Base-by-base conservation (phyloP, 108 stramenopile genomes). In the Nannochloropsis salina region DNA sequence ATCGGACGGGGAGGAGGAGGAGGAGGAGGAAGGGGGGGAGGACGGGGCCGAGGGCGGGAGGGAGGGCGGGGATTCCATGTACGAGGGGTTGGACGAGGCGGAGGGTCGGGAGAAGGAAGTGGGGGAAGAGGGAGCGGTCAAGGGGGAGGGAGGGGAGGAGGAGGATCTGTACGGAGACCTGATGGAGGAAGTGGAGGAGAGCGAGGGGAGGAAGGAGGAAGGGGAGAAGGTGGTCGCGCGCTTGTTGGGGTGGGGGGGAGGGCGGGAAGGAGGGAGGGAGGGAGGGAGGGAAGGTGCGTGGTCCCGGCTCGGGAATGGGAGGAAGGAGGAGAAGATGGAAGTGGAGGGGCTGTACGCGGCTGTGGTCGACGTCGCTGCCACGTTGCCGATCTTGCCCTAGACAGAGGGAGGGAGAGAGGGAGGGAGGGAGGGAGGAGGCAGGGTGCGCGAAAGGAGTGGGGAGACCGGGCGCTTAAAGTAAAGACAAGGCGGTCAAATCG, bases 341-440 rank as follows among this genome's bases (percentile, higher is more conserved):
- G 47, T 51, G 47, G 47, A 51, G 47, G 47, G 47, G 9, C 47
- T 51, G 10, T 51, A 11, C 12, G 47, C 47, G 47, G 47, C 47
- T 9, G 47, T 51, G 47, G 47, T 51, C 10, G 47, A 51, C 47
- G 9, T 51, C 10, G 47, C 47, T 11, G 9, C 47, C 47, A 51
- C 47, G 10, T 51, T 51, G 47, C 47, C 47, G 47, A 51, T 51
- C 12, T 51, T 51, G 47, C 47, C 47, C 47, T 51, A 51, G 47
- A 12, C n/a, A n/a, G 47, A 51, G 47, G 47, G 47, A 51, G 47
- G 47, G 47, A 74, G 61, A n/a, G 61, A 74, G 61, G 61, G 61
- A 74, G 61, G 61, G 61, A 74, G n/a, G 61, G 5, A 51, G 12
- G 47, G 47, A 74, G n/a, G 61, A 74, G n/a, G n/a, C n/a, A n/a